Evolutionary conservation across 140 eudicot species (phyloP).

Genomic region (Erigeron philadelphicus): DNA sequence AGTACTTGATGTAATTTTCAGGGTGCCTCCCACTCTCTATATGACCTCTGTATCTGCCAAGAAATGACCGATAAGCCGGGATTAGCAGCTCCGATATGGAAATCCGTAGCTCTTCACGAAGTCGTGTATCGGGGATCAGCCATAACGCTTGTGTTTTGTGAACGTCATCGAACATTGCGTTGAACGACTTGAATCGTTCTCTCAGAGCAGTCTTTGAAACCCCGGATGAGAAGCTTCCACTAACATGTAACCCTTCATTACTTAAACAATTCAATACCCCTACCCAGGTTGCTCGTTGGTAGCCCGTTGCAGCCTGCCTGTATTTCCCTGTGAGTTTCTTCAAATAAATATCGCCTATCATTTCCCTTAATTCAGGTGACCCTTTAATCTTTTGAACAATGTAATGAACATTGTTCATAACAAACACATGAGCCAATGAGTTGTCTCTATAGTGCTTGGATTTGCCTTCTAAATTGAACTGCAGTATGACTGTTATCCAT

Average conservation of each 20-base stretch:
- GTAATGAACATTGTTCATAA: constrained; percentile 27
- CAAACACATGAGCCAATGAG: constrained; percentile 22
- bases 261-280: constrained; percentile 23
- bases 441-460: constrained; percentile 18
- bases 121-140: constrained; percentile 24
- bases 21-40: constrained; percentile 17
- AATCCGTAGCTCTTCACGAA: constrained; percentile 29
- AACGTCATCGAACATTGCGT: constrained; percentile 23
- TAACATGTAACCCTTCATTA: constrained; percentile 21
- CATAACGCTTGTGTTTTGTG: constrained; percentile 27
- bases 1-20: constrained; percentile 22
- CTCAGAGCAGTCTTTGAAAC: constrained; percentile 26
- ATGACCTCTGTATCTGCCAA: constrained; percentile 27
- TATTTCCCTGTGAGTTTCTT: constrained; percentile 13
- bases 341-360: constrained; percentile 17
- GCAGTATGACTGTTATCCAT: constrained; percentile 18
- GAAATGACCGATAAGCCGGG: constrained; percentile 24
- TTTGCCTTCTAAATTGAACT: constrained; percentile 21
- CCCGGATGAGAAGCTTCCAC: constrained; percentile 23
- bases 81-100: constrained; percentile 16
- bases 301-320: constrained; percentile 24
- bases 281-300: constrained; percentile 29
- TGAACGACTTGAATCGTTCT: constrained; percentile 26
- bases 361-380: constrained; percentile 17
- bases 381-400: constrained; percentile 29